Percentiles rank a stretch among this genome's conserved stretches.
These are phyloP conservation scores for Schizophyllum commune DNA, from an alignment of 1,284 basidiomycete genomes.

Conservation along the genomic window DNA sequence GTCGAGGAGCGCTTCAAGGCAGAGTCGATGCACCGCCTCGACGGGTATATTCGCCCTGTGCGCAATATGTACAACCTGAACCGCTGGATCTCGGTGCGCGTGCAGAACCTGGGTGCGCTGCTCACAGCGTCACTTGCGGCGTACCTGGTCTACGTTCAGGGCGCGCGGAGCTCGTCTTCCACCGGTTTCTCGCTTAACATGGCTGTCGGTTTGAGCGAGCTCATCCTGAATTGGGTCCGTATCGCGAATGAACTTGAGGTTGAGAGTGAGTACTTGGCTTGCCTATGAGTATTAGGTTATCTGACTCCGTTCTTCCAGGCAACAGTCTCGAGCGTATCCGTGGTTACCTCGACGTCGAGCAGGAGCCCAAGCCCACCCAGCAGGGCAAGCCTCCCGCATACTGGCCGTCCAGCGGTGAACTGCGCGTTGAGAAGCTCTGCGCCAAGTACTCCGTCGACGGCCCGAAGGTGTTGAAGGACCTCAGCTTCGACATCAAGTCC, in stretches of 20 bases:
- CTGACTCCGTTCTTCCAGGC: background rate
- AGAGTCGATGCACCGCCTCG: constrained; percentile 38
- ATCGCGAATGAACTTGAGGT: constrained; percentile 54
- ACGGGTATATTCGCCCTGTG: constrained; percentile 38
- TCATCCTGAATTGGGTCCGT: constrained; percentile 49
- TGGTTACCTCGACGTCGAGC: constrained; percentile 64
- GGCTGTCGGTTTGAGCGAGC: constrained; percentile 44
- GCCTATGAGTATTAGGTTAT: background rate
- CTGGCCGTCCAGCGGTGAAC: constrained; percentile 69
- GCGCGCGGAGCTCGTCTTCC: constrained; percentile 32
- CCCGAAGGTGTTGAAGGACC: constrained; percentile 44
- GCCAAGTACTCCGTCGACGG: constrained; percentile 47
- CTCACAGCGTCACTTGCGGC: constrained; percentile 46
- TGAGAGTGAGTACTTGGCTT: constrained; percentile 27
- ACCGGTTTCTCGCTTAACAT: constrained; percentile 52
- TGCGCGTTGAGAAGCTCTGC: constrained; percentile 55
- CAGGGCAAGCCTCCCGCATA: constrained; percentile 61
- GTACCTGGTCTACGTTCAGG: constrained; percentile 42
- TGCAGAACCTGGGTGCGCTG: constrained; percentile 42
- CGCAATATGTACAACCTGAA: constrained; percentile 50
- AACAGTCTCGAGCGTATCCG: constrained; percentile 67
- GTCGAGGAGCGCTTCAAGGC: constrained; percentile 38
- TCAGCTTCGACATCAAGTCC: constrained; percentile 47
- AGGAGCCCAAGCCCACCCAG: constrained; percentile 49
- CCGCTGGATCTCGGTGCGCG: constrained; percentile 49